Evolutionary conservation across 1,284 basidiomycete genomes (phyloP).

Genomic region (Pascua sp.): DNA sequence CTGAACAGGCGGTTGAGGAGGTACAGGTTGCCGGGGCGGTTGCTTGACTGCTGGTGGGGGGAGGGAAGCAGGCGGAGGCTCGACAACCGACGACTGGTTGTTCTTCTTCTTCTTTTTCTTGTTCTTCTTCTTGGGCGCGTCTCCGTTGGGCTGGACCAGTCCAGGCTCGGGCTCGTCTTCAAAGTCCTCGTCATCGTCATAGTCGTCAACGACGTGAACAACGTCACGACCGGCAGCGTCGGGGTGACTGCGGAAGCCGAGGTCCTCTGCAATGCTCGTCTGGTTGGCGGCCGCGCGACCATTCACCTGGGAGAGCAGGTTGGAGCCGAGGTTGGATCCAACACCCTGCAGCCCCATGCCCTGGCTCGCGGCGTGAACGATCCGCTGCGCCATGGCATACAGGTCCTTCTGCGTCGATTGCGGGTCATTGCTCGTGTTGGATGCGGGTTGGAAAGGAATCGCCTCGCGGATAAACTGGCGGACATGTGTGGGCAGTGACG

Average conservation of each 20-base stretch:
- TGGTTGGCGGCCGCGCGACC: conserved; percentile 31
- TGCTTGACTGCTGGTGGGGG: conserved; percentile 39
- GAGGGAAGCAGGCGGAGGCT: conserved; percentile 43
- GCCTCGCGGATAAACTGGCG: conserved; percentile 59
- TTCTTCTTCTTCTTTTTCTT: conserved; percentile 58
- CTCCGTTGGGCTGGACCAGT: conserved; percentile 35
- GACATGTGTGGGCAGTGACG: conserved; percentile 56
- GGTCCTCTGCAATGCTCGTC: conserved; percentile 50
- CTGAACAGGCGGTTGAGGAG: conserved; percentile 30
- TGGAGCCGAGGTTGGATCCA: conserved; percentile 45
- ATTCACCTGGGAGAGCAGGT: conserved; percentile 32
- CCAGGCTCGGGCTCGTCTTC: conserved; percentile 34
- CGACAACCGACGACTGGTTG: conserved; percentile 25
- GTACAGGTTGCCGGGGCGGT: conserved; percentile 36
- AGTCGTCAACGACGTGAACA: conserved; percentile 45
- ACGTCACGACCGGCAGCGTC: conserved; percentile 28
- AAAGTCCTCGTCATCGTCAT: conserved; percentile 49
- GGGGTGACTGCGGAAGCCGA: conserved; percentile 54
- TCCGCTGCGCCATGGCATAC: conserved; percentile 66
- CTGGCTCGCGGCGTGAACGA: conserved; percentile 56
- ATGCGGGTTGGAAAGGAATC: conserved; percentile 50
- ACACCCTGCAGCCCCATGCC: conserved; percentile 51
- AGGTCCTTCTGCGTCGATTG: conserved; percentile 52
- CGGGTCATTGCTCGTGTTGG: conserved; percentile 26
- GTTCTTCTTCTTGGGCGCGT: conserved; percentile 52